Percentiles rank a stretch among this genome's conserved stretches.
Evolutionary conservation across 192 early-diverging fungal genomes (phyloP).

Genomic region (Entophlyctis luteolus): DNA sequence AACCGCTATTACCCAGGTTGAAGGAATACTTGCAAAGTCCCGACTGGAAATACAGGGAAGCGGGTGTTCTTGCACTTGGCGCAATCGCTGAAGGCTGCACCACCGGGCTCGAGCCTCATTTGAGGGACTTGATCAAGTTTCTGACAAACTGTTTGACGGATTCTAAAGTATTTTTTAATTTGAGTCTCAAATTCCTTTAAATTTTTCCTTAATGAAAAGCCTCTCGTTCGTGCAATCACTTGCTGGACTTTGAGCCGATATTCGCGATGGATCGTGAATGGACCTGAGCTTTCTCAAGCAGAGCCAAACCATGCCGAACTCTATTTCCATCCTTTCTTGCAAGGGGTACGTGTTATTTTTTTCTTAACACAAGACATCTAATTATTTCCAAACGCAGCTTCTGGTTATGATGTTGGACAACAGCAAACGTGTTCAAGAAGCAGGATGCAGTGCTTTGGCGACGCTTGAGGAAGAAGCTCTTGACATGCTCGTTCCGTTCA

Average conservation of each 20-base stretch:
- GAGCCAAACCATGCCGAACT: slow-evolving; percentile 54
- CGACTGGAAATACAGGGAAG: slow-evolving; percentile 91
- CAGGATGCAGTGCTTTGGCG: slow-evolving; percentile 92
- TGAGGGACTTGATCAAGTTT: slow-evolving; percentile 82
- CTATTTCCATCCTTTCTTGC: slow-evolving; percentile 84
- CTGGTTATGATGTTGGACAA: slow-evolving; percentile 81
- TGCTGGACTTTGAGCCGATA: slow-evolving; percentile 99
- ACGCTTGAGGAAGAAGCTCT: slow-evolving; percentile 92
- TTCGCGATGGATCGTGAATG: slow-evolving; percentile 66
- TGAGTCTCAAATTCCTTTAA: too few relatives aligned
- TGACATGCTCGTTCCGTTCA: slow-evolving; percentile 75
- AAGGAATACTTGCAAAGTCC: slow-evolving; percentile 73
- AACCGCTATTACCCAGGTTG: slow-evolving; percentile 79
- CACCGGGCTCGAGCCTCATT: slow-evolving; percentile 82
- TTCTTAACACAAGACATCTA: neutral
- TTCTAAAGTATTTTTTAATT: slow-evolving; percentile 39
- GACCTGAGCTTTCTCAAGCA: slow-evolving; percentile 22
- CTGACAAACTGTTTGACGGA: slow-evolving; percentile 77
- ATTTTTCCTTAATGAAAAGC: slow-evolving; percentile 36
- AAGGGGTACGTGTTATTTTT: slow-evolving; percentile 49
- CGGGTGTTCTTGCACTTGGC: slow-evolving; percentile 93
- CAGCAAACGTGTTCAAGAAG: slow-evolving; percentile 98
- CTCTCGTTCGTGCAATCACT: slow-evolving; percentile 92
- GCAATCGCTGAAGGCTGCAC: slow-evolving; percentile 96
- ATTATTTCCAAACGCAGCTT: slow-evolving; percentile 19